Conservation (phyloP, 768 basidiomycete genomes). For the Termitomyces sp. region DNA sequence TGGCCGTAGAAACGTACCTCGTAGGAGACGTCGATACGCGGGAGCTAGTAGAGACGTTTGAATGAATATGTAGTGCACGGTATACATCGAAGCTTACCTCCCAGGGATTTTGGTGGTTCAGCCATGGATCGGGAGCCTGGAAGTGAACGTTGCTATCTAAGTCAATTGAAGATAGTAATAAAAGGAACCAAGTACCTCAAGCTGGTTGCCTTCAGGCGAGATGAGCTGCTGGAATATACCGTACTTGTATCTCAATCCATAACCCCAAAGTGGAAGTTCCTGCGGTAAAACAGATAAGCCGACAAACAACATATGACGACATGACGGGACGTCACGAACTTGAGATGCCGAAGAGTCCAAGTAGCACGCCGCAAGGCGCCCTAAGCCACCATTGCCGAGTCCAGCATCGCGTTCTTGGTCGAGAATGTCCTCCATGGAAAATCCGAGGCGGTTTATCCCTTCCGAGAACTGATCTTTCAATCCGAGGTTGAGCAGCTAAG, state of each 20-base stretch:
- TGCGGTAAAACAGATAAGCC: slow-evolving; percentile 14
- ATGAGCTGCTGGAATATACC: slow-evolving; percentile 97
- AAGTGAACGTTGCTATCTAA: neutral
- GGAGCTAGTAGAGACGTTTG: slow-evolving; percentile 32
- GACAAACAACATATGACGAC: slow-evolving; percentile 37
- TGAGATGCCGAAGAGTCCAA: slow-evolving; percentile 89
- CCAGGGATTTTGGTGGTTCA: slow-evolving; percentile 85
- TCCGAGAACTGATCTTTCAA: slow-evolving; percentile 71
- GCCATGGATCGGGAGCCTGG: slow-evolving; percentile 88
- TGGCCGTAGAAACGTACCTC: slow-evolving; percentile 88
- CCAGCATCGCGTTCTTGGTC: slow-evolving; percentile 91
- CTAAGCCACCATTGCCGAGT: slow-evolving; percentile 92
- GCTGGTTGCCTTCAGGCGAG: slow-evolving; percentile 74
- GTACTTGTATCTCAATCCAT: slow-evolving; percentile 88
- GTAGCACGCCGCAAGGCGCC: slow-evolving; percentile 96
- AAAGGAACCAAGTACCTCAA: slow-evolving; percentile 40
- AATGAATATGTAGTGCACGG: neutral
- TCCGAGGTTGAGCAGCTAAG: slow-evolving; percentile 80
- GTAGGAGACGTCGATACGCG: slow-evolving; percentile 78
- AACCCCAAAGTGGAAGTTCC: slow-evolving; percentile 93
- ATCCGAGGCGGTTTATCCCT: slow-evolving; percentile 75
- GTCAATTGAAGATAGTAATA: neutral
- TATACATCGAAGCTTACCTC: slow-evolving; percentile 33
- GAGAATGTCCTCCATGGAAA: slow-evolving; percentile 82
- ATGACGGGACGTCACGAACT: slow-evolving; percentile 60